phyloP scores from a whole-genome alignment of 345 rosid species.

The Camelina hispida region DNA sequence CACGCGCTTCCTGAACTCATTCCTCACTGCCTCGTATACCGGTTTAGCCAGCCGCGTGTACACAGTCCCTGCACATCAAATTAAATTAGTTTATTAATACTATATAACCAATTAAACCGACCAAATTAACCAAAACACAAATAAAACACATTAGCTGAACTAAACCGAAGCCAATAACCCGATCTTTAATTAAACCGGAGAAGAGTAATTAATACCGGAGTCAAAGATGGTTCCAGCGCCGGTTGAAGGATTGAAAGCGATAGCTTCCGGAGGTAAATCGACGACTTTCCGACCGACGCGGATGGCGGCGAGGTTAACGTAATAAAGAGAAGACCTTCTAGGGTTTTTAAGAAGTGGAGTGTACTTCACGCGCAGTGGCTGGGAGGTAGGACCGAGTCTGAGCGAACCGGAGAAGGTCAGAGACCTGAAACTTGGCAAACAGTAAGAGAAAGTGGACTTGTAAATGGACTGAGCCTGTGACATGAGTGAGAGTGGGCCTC shows the following conservation, averaged over 20 bases:
- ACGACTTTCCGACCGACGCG: conserved; percentile 70
- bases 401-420: conserved; percentile 78
- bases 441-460: conserved; percentile 83
- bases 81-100: not conserved
- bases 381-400: conserved; percentile 80
- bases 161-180: not conserved
- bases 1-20: conserved; percentile 72
- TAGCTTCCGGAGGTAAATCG: conserved; percentile 63
- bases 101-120: conserved; percentile 1
- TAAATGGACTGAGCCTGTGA: conserved; percentile 79
- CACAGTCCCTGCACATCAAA: conserved; percentile 60
- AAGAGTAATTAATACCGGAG: conserved; percentile 56
- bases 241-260: conserved; percentile 76
- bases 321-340: conserved; percentile 78
- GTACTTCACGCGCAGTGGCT: conserved; percentile 71
- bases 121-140: not conserved
- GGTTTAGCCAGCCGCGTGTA: conserved; percentile 71
- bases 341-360: conserved; percentile 81
- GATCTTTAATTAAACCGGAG: not conserved
- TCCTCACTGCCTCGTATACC: conserved; percentile 74
- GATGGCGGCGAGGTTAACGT: conserved; percentile 67
- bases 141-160: not conserved
- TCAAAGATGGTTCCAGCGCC: conserved; percentile 94
- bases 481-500: conserved; percentile 80
- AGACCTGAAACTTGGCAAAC: conserved; percentile 83